Evolutionary conservation across 495 filamentous ascomycete genomes (phyloP).

Genomic region (Sabuloglossum arenarium): DNA sequence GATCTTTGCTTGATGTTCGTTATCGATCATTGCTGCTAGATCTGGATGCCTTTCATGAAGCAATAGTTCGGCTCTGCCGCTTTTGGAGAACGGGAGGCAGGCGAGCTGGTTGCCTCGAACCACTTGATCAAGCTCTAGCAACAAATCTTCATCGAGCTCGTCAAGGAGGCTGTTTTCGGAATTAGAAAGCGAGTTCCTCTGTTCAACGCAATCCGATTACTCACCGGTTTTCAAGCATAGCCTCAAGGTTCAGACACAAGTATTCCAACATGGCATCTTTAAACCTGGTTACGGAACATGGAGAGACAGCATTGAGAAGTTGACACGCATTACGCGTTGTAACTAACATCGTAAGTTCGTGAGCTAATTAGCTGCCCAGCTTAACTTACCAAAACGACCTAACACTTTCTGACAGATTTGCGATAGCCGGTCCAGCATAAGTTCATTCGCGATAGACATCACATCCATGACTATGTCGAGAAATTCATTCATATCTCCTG

Average conservation of each 20-base stretch:
- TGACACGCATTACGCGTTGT: conserved; percentile 71
- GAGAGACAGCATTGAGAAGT: conserved; percentile 62
- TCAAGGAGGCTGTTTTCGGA: conserved; percentile 38
- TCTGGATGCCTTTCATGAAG: conserved; percentile 54
- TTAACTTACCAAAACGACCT: conserved; percentile 49
- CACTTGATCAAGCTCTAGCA: conserved; percentile 54
- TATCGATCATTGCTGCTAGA: conserved; percentile 29
- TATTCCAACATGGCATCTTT: conserved; percentile 81
- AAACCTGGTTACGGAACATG: conserved; percentile 63
- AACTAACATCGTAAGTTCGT: conserved; percentile 22
- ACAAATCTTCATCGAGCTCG: conserved; percentile 66
- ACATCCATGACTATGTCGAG: conserved; percentile 82
- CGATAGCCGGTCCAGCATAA: conserved; percentile 82
- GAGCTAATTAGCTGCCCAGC: not conserved
- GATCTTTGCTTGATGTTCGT: conserved; percentile 32
- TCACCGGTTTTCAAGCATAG: conserved; percentile 70
- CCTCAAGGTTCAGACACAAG: conserved; percentile 73
- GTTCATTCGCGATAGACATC: conserved; percentile 71
- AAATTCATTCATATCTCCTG: conserved; percentile 56
- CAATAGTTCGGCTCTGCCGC: conserved; percentile 45
- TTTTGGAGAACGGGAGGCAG: conserved; percentile 51
- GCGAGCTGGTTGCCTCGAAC: conserved; percentile 66
- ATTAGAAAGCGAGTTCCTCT: conserved; percentile 7
- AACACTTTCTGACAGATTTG: conserved; percentile 77
- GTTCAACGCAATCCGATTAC: conserved; percentile 5